Percentiles rank a stretch among this genome's conserved stretches.
phyloP scores from a whole-genome alignment of 805 yeast genomes.

The Ogataea pini region DNA sequence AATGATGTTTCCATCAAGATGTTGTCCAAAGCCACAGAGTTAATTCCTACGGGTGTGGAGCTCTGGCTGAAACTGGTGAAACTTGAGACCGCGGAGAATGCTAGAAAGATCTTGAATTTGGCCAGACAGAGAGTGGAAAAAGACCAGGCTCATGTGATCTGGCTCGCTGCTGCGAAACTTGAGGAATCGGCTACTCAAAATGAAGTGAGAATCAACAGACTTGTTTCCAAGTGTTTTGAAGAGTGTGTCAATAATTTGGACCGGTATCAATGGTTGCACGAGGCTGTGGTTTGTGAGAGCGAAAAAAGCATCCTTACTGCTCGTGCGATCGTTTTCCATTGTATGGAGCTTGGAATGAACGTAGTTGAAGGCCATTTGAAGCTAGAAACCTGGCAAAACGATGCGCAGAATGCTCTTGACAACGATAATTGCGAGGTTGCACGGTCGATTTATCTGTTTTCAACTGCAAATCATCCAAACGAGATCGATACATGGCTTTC shows the following conservation, averaged over 20 bases:
- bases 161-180: conserved; percentile 69
- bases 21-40: conserved; percentile 62
- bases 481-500: conserved; percentile 49
- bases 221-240: conserved; percentile 50
- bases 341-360: conserved; percentile 37
- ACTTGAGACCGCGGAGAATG: conserved; percentile 44
- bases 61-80: conserved; percentile 65
- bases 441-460: conserved; percentile 47
- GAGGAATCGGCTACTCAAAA: conserved; percentile 55
- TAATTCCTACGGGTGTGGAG: conserved; percentile 63
- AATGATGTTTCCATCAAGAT: conserved; percentile 51
- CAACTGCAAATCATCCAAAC: conserved; percentile 49
- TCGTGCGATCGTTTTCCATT: conserved; percentile 49
- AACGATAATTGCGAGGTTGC: conserved; percentile 39
- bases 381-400: conserved; percentile 36
- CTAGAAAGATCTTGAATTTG: conserved; percentile 53
- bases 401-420: conserved; percentile 36
- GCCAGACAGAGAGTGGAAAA: conserved; percentile 59
- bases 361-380: conserved; percentile 28
- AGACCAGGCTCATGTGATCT: conserved; percentile 51
- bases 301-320: conserved; percentile 50
- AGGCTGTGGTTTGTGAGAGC: conserved; percentile 54
- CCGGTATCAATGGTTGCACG: conserved; percentile 52
- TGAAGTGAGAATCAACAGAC: conserved; percentile 46
- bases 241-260: conserved; percentile 41